Conservation (phyloP, 2,329 filamentous ascomycete genomes). For the Fusarium euwallaceae region DNA sequence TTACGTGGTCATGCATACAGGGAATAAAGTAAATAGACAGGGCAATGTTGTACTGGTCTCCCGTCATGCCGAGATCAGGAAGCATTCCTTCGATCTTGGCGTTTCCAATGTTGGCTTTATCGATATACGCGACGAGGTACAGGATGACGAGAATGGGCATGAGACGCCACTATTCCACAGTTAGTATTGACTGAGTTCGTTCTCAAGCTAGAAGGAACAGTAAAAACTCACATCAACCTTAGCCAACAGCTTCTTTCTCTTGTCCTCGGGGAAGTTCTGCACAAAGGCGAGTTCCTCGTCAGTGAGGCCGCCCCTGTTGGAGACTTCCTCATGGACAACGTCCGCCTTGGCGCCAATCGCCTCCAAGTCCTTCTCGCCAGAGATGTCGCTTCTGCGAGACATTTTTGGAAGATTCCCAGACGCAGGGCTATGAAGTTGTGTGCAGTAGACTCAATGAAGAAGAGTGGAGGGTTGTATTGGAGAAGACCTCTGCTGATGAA, state of each 20-base stretch:
- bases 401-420: not conserved
- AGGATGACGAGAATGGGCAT: slow-evolving; percentile 34
- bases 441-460: not conserved
- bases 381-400: slow-evolving; percentile 19
- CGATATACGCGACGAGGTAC: slow-evolving; percentile 33
- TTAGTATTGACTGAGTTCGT: not conserved
- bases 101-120: slow-evolving; percentile 37
- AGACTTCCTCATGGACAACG: not conserved
- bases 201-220: not conserved
- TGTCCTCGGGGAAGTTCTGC: slow-evolving; percentile 35
- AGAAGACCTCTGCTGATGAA: not conserved
- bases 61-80: slow-evolving; percentile 23
- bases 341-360: slow-evolving; percentile 28
- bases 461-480: not conserved
- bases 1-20: not conserved
- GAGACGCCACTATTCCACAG: slow-evolving; percentile 15
- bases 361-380: slow-evolving; percentile 38
- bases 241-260: slow-evolving; percentile 37
- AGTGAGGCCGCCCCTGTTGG: slow-evolving; percentile 13
- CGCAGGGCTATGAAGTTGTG: not conserved
- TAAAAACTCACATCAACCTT: slow-evolving; percentile 34
- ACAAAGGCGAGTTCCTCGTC: slow-evolving; percentile 39
- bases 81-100: slow-evolving; percentile 37
- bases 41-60: slow-evolving; percentile 35
- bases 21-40: slow-evolving; percentile 36